These are phyloP conservation scores for Rosa lucieae DNA, from an alignment of 306 rosid species.

Conservation along the genomic window DNA sequence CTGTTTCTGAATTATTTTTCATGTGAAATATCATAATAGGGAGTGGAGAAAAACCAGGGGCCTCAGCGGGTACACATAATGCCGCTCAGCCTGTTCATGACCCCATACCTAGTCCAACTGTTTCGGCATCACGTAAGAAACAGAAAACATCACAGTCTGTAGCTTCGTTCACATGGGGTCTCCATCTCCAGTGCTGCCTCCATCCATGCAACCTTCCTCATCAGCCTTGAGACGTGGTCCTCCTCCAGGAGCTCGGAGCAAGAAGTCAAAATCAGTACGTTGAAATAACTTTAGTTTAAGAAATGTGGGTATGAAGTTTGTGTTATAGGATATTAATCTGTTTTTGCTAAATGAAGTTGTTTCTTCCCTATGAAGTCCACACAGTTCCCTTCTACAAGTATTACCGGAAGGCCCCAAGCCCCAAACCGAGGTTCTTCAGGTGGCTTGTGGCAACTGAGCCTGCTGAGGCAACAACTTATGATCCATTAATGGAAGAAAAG, in stretches of 20 bases:
- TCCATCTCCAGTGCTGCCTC: conserved; percentile 50
- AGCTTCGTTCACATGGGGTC: conserved; percentile 50
- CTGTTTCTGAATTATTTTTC: conserved; percentile 12
- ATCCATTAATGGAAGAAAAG: conserved; percentile 50
- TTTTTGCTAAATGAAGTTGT: conserved; percentile 18
- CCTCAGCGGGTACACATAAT: conserved; percentile 58
- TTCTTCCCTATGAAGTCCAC: conserved; percentile 37
- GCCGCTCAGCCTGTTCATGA: conserved; percentile 78
- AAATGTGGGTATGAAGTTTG: not conserved
- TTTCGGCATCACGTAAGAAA: conserved; percentile 85
- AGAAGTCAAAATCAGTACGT: conserved; percentile 63
- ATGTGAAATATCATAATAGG: conserved; percentile 42
- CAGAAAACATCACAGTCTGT: conserved; percentile 87
- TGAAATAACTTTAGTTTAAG: conserved; percentile 10
- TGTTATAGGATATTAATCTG: not conserved
- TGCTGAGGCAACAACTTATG: conserved; percentile 32
- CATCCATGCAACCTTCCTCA: conserved; percentile 55
- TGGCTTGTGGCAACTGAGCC: conserved; percentile 36
- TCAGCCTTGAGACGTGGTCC: conserved; percentile 59
- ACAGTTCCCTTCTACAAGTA: conserved; percentile 42
- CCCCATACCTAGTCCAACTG: conserved; percentile 72
- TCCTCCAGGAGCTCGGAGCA: conserved; percentile 54
- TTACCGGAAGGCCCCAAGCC: conserved; percentile 38
- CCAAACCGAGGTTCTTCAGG: conserved; percentile 40
- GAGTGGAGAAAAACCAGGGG: conserved; percentile 91